These are phyloP conservation scores for Hibiscus syriacus DNA, from an alignment of 345 rosid genomes.

Conservation along the genomic window DNA sequence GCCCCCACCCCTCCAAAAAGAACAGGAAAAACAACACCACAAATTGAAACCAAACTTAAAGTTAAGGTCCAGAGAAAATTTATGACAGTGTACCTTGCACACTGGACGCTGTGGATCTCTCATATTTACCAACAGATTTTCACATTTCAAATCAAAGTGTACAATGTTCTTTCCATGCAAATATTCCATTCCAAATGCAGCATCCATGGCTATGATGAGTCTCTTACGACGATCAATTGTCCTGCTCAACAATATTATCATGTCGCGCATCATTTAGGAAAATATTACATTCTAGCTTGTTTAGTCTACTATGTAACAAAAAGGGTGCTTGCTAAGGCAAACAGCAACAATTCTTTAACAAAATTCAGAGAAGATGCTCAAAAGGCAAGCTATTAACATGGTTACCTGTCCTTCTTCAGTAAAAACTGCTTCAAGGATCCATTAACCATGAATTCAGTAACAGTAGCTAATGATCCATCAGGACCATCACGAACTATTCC, in stretches of 20 bases:
- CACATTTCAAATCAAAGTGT: slow-evolving; percentile 97
- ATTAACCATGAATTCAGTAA: slow-evolving; percentile 95
- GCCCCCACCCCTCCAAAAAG: too few relatives aligned
- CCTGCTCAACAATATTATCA: slow-evolving; percentile 33
- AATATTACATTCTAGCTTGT: slow-evolving; percentile 12
- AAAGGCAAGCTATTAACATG: slow-evolving; percentile 14
- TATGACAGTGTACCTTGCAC: slow-evolving; percentile 59
- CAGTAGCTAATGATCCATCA: slow-evolving; percentile 91
- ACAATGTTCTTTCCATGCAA: slow-evolving; percentile 95
- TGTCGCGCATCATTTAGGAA: slow-evolving; percentile 12
- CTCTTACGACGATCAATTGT: slow-evolving; percentile 99
- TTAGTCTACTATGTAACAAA: slow-evolving; percentile 1
- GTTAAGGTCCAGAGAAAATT: not conserved
- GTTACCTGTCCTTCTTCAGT: slow-evolving; percentile 93
- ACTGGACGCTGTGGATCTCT: slow-evolving; percentile 97
- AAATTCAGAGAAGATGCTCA: not conserved
- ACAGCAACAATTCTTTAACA: not conserved
- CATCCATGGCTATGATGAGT: slow-evolving; percentile 95
- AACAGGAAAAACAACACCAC: not conserved
- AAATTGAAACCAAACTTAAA: slow-evolving; percentile 9
- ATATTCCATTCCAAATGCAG: slow-evolving; percentile 99
- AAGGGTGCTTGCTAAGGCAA: not conserved
- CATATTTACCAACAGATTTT: slow-evolving; percentile 94
- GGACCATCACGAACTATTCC: slow-evolving; percentile 99
- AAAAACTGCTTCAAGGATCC: slow-evolving; percentile 97